Conservation (phyloP, 352 stramenopile genomes). For the Pythium monospermum region DNA sequence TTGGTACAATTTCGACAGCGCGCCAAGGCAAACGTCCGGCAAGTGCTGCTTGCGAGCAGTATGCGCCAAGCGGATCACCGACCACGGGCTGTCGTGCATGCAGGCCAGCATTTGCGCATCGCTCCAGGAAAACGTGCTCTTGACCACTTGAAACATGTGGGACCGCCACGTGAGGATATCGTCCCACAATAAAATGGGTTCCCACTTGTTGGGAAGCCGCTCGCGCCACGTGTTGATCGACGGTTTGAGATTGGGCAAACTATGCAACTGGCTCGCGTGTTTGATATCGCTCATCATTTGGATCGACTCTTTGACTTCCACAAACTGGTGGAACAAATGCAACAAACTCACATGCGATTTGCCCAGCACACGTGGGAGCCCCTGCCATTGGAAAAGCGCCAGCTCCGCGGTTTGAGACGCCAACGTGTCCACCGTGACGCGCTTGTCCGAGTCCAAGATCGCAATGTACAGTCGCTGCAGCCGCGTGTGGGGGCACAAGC, state of each 20-base stretch:
- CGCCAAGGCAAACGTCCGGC: slow-evolving; percentile 80
- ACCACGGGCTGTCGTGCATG: slow-evolving; percentile 92
- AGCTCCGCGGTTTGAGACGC: slow-evolving; percentile 73
- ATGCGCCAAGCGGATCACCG: slow-evolving; percentile 88
- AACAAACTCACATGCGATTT: slow-evolving; percentile 79
- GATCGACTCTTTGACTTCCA: slow-evolving; percentile 90
- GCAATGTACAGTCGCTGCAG: slow-evolving; percentile 87
- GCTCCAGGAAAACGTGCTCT: slow-evolving; percentile 85
- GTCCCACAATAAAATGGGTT: slow-evolving; percentile 90
- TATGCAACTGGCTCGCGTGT: slow-evolving; percentile 69
- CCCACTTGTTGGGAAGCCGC: slow-evolving; percentile 91
- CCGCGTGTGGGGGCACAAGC: slow-evolving; percentile 64
- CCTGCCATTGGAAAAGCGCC: slow-evolving; percentile 87
- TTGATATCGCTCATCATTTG: slow-evolving; percentile 90
- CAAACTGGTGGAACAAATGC: slow-evolving; percentile 89
- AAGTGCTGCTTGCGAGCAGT: slow-evolving; percentile 89
- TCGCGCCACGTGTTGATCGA: slow-evolving; percentile 92
- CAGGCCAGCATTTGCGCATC: slow-evolving; percentile 85
- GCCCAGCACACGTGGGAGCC: slow-evolving; percentile 72
- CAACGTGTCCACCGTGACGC: slow-evolving; percentile 56
- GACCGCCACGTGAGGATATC: slow-evolving; percentile 91
- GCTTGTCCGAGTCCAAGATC: slow-evolving; percentile 82
- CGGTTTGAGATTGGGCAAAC: slow-evolving; percentile 88
- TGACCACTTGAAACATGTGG: slow-evolving; percentile 91
- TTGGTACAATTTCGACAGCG: slow-evolving; percentile 82